Evolutionary conservation across 1,139 yeast genomes (phyloP).

Genomic region (Yamadazyma oceani): DNA sequence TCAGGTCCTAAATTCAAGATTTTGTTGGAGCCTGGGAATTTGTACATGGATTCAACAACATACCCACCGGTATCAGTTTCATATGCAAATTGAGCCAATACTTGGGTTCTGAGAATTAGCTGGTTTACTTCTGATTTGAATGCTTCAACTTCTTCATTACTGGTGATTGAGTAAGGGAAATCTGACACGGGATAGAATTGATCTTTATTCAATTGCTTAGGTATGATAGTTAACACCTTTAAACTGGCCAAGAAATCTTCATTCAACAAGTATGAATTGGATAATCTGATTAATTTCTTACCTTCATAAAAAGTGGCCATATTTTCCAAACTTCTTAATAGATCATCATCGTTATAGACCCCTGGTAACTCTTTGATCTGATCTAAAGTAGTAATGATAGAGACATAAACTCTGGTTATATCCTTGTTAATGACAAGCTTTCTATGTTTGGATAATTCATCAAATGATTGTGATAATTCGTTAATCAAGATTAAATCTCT

Average conservation of each 20-base stretch:
- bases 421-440: slow-evolving; percentile 43
- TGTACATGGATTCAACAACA: slow-evolving; percentile 52
- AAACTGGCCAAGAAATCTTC: slow-evolving; percentile 55
- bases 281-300: slow-evolving; percentile 44
- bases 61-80: slow-evolving; percentile 19
- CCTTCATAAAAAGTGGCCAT: slow-evolving; percentile 49
- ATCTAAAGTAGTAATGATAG: slow-evolving; percentile 46
- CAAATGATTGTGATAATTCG: slow-evolving; percentile 21
- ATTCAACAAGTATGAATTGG: slow-evolving; percentile 48
- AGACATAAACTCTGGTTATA: slow-evolving; percentile 48
- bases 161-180: slow-evolving; percentile 42
- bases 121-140: slow-evolving; percentile 29
- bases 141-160: slow-evolving; percentile 29
- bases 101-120: slow-evolving; percentile 43
- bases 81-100: slow-evolving; percentile 49
- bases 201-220: slow-evolving; percentile 17
- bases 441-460: slow-evolving; percentile 16
- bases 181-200: slow-evolving; percentile 26
- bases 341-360: slow-evolving; percentile 79
- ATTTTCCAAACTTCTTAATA: slow-evolving; percentile 52
- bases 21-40: slow-evolving; percentile 40
- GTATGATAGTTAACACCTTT: slow-evolving; percentile 46
- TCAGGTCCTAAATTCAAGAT: slow-evolving; percentile 50
- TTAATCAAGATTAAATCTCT: slow-evolving; percentile 62
- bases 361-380: slow-evolving; percentile 84